A percentile compares a stretch with the other conserved stretches of the same genome.
phyloP scores from a whole-genome alignment of 768 basidiomycete genomes.

The Ramaria rubella region DNA sequence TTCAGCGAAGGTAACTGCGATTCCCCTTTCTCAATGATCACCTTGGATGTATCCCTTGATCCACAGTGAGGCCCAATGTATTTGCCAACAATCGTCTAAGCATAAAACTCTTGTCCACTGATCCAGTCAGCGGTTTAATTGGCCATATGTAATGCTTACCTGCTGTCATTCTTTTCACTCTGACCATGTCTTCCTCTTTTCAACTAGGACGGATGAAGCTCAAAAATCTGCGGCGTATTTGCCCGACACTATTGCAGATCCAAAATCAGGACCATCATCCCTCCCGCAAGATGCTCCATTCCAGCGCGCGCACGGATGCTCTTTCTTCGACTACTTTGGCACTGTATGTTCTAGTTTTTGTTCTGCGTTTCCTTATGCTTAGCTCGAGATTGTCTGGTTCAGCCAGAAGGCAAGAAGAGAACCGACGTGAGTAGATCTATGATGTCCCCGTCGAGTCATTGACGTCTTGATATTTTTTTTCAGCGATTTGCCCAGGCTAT shows the following conservation, averaged over 20 bases:
- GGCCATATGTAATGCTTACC: slow-evolving; percentile 21
- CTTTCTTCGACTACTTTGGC: neutral
- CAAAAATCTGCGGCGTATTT: slow-evolving; percentile 23
- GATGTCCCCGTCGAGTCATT: neutral
- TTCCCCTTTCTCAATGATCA: neutral
- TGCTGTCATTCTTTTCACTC: neutral
- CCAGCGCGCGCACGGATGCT: neutral
- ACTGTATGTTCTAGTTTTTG: neutral
- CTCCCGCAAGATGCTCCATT: slow-evolving; percentile 14
- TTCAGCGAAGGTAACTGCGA: slow-evolving; percentile 33
- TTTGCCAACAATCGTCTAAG: slow-evolving; percentile 40
- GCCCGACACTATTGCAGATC: slow-evolving; percentile 30
- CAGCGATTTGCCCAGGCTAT: slow-evolving; percentile 5
- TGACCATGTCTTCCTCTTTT: neutral
- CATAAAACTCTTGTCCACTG: slow-evolving; percentile 27
- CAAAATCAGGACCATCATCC: slow-evolving; percentile 20
- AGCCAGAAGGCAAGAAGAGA: neutral
- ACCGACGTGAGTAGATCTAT: neutral
- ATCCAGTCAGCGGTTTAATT: slow-evolving; percentile 24
- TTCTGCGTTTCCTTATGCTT: neutral
- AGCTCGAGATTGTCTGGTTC: neutral
- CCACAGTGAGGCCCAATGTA: slow-evolving; percentile 29
- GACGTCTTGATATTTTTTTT: neutral
- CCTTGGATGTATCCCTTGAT: neutral
- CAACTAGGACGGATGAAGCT: slow-evolving; percentile 16